phyloP scores from a whole-genome alignment of 345 rosid genomes.

The Erodium maritimum region DNA sequence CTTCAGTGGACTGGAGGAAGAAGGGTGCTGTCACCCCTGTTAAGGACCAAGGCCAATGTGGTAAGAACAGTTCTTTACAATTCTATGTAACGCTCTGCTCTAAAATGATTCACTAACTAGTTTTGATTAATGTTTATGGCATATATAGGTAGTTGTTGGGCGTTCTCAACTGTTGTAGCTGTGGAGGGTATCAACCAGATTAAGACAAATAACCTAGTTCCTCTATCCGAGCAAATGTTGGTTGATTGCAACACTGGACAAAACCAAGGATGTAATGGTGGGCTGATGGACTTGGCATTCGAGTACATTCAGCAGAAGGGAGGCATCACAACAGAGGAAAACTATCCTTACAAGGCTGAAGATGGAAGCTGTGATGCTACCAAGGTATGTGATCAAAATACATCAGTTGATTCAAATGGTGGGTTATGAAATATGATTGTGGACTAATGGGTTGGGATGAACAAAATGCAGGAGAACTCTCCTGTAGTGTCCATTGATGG shows the following conservation, averaged over 20 bases:
- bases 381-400: slow-evolving; percentile 23
- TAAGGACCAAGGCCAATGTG: slow-evolving; percentile 28
- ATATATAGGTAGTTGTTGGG: slow-evolving; percentile 82
- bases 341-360: slow-evolving; percentile 51
- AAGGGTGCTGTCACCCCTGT: slow-evolving; percentile 23
- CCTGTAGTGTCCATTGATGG: slow-evolving; percentile 40
- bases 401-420: slow-evolving; percentile 15
- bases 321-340: slow-evolving; percentile 44
- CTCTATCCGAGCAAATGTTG: slow-evolving; percentile 81
- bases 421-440: not conserved
- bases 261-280: slow-evolving; percentile 69
- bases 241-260: slow-evolving; percentile 51
- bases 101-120: not conserved
- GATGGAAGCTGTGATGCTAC: slow-evolving; percentile 29
- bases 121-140: not conserved
- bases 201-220: slow-evolving; percentile 42
- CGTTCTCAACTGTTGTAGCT: slow-evolving; percentile 82
- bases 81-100: not conserved
- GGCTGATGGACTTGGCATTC: slow-evolving; percentile 62
- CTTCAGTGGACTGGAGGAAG: slow-evolving; percentile 22
- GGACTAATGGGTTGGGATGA: not conserved
- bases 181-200: slow-evolving; percentile 71
- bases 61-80: slow-evolving; percentile 9
- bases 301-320: slow-evolving; percentile 31
- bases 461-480: not conserved